Conservation (phyloP, 306 rosid species). For the Pterocarpus macrocarpus region DNA sequence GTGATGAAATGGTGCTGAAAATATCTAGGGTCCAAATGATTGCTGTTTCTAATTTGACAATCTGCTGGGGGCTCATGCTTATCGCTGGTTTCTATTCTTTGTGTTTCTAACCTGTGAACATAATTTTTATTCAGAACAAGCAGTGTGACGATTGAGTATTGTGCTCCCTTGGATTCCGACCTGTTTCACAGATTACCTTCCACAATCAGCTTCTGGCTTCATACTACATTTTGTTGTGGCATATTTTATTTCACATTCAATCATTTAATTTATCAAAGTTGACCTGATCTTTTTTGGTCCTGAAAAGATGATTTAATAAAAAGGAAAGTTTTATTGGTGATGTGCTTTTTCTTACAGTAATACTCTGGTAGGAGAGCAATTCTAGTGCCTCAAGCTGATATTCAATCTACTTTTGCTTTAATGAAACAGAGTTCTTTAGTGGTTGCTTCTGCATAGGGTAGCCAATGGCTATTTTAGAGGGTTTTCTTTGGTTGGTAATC, state of each 20-base stretch:
- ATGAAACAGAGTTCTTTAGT: neutral
- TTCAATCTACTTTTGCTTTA: neutral
- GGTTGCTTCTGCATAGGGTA: neutral
- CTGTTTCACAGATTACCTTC: slow-evolving; percentile 6
- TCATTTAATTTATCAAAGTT: too few relatives aligned
- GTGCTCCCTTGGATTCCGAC: neutral
- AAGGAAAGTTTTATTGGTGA: neutral
- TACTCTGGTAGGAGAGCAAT: neutral
- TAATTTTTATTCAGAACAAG: too few relatives aligned
- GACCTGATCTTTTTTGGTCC: too few relatives aligned
- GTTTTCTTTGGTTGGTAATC: slow-evolving; percentile 1
- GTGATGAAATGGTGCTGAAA: neutral
- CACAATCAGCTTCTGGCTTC: neutral
- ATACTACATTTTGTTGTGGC: neutral
- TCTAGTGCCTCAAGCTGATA: neutral
- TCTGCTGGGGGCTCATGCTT: neutral
- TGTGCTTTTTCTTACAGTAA: neutral
- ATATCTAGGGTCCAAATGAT: neutral
- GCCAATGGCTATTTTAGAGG: slow-evolving; percentile 5
- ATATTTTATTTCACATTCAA: neutral
- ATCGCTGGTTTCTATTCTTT: too few relatives aligned
- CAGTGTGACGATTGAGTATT: neutral
- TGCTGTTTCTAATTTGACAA: neutral
- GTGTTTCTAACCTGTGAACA: too few relatives aligned
- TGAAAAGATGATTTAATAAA: neutral